Evolutionary conservation across 1,284 basidiomycete species (phyloP), one percentile per base, ranked within the genome.

Genomic region (Cutaneotrichosporon sp.): DNA sequence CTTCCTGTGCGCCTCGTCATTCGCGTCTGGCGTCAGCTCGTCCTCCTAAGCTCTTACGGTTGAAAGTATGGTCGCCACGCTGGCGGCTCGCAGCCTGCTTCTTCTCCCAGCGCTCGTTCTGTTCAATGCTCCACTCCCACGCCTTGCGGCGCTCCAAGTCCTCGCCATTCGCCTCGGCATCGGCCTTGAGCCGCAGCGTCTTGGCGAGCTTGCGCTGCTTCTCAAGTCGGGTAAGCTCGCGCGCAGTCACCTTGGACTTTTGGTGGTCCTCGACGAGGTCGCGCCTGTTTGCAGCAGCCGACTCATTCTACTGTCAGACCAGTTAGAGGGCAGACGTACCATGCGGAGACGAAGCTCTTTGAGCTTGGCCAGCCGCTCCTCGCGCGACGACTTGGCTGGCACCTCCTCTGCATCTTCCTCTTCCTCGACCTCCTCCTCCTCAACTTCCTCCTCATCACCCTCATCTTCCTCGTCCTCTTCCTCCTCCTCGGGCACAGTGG

Each of bases 81-180:
- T 67, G 69, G 52, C 66, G 69, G 56, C 70, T 58, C 70, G 88
- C 80, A 42, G 86, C 87, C 69, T 86, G 80, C 81, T 93, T 93
- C 82, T 90, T 90, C 83, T 95, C 92, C 96, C 95, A 95, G 67
- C 86, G 82, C 72, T 97, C 92, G 72, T 93, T 95, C 81, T 97
- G 92, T 81, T 97, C 94, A 62, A 97, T 90, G 26, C 89, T 90
- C 82, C 91, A 97, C 73, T 91, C 88, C 92, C 92, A 96, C 73
- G 92, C 92, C 84, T 92, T 92, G 73, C 87, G 85, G 63, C 93
- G 83, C 72, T 86, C 85, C 21, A 85, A 70, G 73, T 87, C 85
- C 70, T 84, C 91, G 14, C 95, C 96, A 0, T 85, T 83, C 66
- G 93, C 93, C 74, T 90, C 89, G 0, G 93, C 91, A 69, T 96